Base-by-base conservation (phyloP, 2,329 filamentous ascomycete species). In the Ophiostoma fasciatum region DNA sequence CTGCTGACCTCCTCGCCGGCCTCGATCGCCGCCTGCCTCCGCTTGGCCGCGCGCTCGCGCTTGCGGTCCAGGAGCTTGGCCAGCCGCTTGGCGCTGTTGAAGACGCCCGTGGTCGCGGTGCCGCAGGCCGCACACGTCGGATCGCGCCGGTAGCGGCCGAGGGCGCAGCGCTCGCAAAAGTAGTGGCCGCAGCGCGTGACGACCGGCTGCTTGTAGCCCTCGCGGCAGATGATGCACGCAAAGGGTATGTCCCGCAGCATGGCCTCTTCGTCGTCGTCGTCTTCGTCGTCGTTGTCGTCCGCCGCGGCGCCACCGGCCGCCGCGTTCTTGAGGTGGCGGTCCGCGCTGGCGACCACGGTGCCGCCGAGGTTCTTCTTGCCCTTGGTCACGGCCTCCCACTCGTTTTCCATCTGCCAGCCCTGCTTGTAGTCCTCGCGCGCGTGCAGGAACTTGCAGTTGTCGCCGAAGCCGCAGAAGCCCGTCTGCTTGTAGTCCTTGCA, bases 181-280 rank as follows among this genome's bases (percentile, higher is more conserved):
- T 96, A 96, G 55, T 98, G 90, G 0, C 84, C 82, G 47, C 90
- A 98, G 45, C 84, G 80, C 11, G 90, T 96, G 18, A 88, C 63
- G 11, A 96, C 71, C 0, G 90, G 88, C 39, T 72, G 68, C 48
- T 74, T 79, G 58, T 94, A 94, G 1, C 75, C 58, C 26, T 74
- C 70, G 48, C 78, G 75, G 64, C 87, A 94, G 42, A 94, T 83
- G 44, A 93, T 73, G 55, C 87, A 94, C 2, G 74, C 82, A 52
- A 94, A 94, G 0, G 87, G 87, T 17, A 94, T 93, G 48, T 77
- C 80, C 52, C 87, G 77, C 34, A 93, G 60, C 51, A 88, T 59
- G 15, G 74, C 76, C 30, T 80, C 74, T 34, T 88, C 82, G 1
- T 74, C 48, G 13, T 68, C 65, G 4, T 63, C 60, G 2, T 65